phyloP scores from a whole-genome alignment of 2,329 filamentous ascomycete genomes.

The Colletotrichum endophyticum region DNA sequence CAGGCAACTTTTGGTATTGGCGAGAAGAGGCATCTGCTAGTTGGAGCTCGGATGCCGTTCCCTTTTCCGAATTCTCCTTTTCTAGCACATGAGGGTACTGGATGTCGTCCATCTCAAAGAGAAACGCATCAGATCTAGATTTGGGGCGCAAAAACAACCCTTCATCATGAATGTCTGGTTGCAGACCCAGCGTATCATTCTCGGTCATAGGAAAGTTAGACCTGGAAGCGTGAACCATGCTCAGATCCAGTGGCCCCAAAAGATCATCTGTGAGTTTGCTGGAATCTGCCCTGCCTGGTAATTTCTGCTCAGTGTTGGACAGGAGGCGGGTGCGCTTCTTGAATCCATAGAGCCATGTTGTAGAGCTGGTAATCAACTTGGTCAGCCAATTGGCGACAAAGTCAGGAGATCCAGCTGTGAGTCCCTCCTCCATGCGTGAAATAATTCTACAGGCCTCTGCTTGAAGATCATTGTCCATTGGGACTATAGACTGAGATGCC shows the following conservation, averaged over 20 bases:
- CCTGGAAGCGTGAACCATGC: not conserved
- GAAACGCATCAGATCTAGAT: not conserved
- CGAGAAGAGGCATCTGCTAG: conserved; percentile 50
- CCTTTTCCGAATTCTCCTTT: not conserved
- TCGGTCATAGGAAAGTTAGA: not conserved
- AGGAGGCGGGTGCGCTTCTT: conserved; percentile 61
- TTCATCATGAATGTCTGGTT: not conserved
- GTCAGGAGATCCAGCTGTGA: conserved; percentile 49
- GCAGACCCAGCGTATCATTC: not conserved
- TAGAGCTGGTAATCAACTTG: conserved; percentile 53
- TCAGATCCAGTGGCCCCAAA: not conserved
- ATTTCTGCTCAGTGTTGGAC: conserved; percentile 51
- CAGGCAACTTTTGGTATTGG: conserved; percentile 39
- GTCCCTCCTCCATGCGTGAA: conserved; percentile 57
- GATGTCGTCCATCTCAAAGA: not conserved
- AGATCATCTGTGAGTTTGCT: conserved; percentile 62
- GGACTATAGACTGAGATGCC: conserved; percentile 53
- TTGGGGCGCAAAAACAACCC: not conserved
- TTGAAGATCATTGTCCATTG: conserved; percentile 64
- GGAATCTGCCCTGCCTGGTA: conserved; percentile 60
- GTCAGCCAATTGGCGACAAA: conserved; percentile 61
- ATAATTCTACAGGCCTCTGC: conserved; percentile 64
- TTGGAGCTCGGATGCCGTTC: conserved; percentile 35
- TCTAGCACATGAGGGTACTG: not conserved
- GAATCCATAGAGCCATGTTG: conserved; percentile 61